Conservation (phyloP, 2,329 filamentous ascomycete species). For the Scopulariopsis brevicaulis region DNA sequence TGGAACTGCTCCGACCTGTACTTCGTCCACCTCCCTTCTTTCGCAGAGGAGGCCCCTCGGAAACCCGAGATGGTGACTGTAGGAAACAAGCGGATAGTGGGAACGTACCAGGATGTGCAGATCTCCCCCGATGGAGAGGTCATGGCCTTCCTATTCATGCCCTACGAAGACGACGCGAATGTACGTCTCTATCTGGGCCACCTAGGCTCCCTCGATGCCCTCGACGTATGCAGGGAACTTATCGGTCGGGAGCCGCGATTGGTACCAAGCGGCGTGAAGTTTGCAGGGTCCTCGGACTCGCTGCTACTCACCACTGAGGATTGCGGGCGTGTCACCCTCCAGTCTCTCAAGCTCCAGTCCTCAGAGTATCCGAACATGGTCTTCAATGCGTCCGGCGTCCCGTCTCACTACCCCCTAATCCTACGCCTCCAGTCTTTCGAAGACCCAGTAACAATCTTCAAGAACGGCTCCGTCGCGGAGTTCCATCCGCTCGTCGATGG, state of each 20-base stretch:
- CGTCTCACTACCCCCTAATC: background rate
- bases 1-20: slow-evolving; percentile 15
- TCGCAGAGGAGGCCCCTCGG: slow-evolving; percentile 9
- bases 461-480: slow-evolving; percentile 14
- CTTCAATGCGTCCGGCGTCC: background rate
- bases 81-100: background rate
- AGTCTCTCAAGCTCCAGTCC: slow-evolving; percentile 17
- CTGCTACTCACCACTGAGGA: slow-evolving; percentile 21
- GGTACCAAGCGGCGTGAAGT: slow-evolving; percentile 20
- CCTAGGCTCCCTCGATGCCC: slow-evolving; percentile 13
- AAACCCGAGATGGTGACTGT: slow-evolving; percentile 13
- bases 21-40: slow-evolving; percentile 20
- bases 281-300: slow-evolving; percentile 18
- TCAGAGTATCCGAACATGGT: background rate
- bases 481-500: slow-evolving; percentile 16
- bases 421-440: slow-evolving; percentile 18
- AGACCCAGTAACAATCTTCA: slow-evolving; percentile 13
- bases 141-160: slow-evolving; percentile 20
- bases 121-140: slow-evolving; percentile 22
- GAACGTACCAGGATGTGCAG: background rate
- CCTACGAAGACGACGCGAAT: slow-evolving; percentile 13
- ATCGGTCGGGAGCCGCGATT: slow-evolving; percentile 15
- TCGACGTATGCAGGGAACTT: slow-evolving; percentile 16
- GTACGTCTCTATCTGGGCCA: slow-evolving; percentile 18
- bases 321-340: slow-evolving; percentile 20